Percentiles rank a stretch among this genome's conserved stretches.
phyloP scores from a whole-genome alignment of 23 red algal species.

The Rhodosorus marinus region DNA sequence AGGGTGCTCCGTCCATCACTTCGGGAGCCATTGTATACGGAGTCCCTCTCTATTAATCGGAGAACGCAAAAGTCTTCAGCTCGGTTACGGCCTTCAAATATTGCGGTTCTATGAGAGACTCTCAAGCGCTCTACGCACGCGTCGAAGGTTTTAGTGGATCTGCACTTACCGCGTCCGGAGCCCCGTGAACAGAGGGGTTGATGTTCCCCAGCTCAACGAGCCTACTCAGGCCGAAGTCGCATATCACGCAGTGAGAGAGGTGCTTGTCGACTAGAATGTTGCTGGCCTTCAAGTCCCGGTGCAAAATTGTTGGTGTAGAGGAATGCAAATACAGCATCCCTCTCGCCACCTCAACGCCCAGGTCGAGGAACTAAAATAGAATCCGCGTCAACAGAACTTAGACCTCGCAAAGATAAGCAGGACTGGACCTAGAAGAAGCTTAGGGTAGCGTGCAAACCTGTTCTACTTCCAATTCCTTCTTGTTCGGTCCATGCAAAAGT shows the following conservation, averaged over 20 bases:
- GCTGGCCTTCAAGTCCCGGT: conserved; percentile 88
- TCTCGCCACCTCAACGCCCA: conserved; percentile 66
- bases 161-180: no score
- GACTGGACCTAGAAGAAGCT: no score
- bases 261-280: conserved; percentile 81
- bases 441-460: no score
- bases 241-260: conserved; percentile 70
- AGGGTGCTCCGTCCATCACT: conserved; percentile 51
- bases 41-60: no score
- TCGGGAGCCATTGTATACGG: conserved; percentile 96
- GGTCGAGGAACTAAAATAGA: conserved; percentile 23
- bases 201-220: conserved; percentile 35
- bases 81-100: no score
- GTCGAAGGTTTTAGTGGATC: no score
- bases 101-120: no score
- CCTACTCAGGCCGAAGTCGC: conserved; percentile 78
- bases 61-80: no score
- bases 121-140: no score
- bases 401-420: no score
- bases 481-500: conserved; percentile 46
- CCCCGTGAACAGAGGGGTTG: no score
- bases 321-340: conserved; percentile 96
- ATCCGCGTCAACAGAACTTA: conserved; percentile 2
- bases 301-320: conserved; percentile 70
- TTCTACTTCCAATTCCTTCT: not conserved